Evolutionary conservation across 192 early-diverging fungal genomes (phyloP).

Genomic region (Chytriomyces sp.): DNA sequence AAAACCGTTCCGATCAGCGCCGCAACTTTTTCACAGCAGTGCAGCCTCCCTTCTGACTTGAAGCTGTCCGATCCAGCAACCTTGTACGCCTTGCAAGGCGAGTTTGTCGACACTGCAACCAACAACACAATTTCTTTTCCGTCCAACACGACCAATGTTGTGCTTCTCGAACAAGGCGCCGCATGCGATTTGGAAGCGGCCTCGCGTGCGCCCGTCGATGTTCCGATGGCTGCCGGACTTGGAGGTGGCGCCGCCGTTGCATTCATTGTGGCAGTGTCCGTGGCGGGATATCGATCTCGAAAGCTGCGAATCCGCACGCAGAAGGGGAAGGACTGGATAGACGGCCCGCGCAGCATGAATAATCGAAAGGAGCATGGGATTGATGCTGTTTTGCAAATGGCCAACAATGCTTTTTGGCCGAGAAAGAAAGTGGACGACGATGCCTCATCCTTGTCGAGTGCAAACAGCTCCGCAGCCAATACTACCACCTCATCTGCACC

Average conservation of each 20-base stretch:
- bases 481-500: no score
- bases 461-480: no score
- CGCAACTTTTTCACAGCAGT: no score
- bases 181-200: constrained; percentile 5
- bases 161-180: not conserved
- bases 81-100: constrained; percentile 3
- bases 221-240: constrained; percentile 15
- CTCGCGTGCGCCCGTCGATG: not conserved
- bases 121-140: not conserved
- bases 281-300: not conserved
- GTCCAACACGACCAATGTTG: constrained; percentile 10
- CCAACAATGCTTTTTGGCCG: no score
- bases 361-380: not conserved
- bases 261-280: not conserved
- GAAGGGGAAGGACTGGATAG: constrained; percentile 32
- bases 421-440: no score
- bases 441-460: no score
- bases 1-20: no score
- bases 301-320: not conserved
- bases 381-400: not conserved
- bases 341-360: constrained; percentile 26
- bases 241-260: not conserved
- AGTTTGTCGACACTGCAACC: not conserved
- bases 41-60: no score
- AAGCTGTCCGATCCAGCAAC: not conserved